phyloP scores from a whole-genome alignment of 106 monocot genomes.

The Amphibolis antarctica region DNA sequence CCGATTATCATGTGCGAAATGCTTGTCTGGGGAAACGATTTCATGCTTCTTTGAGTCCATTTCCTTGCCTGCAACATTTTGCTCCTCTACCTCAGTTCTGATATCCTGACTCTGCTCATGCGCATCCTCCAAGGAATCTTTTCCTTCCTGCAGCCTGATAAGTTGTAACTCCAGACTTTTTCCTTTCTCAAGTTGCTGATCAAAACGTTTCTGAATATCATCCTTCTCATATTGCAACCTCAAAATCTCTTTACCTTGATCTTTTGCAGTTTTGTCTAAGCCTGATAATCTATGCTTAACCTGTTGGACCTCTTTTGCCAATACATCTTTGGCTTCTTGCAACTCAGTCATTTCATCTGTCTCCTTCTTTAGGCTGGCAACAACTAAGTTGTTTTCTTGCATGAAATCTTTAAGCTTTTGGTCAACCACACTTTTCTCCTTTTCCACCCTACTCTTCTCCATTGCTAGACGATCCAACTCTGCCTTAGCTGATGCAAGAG shows the following conservation, averaged over 20 bases:
- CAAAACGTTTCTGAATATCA: neutral
- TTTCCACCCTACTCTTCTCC: too few species aligned
- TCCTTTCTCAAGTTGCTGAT: neutral
- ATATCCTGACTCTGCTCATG: neutral
- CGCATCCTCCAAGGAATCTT: neutral
- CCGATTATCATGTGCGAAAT: neutral
- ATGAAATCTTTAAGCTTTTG: too few species aligned
- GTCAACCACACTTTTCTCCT: too few species aligned
- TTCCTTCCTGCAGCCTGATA: neutral
- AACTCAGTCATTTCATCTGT: too few species aligned
- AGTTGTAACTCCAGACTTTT: neutral
- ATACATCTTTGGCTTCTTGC: too few species aligned
- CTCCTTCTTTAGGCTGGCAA: too few species aligned
- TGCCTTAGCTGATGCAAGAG: too few species aligned
- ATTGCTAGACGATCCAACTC: too few species aligned
- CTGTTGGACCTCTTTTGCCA: neutral
- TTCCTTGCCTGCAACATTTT: too few species aligned
- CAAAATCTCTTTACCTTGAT: neutral
- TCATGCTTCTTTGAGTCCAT: conserved; percentile 1
- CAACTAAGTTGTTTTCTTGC: too few species aligned
- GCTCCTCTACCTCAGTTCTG: neutral
- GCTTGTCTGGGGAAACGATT: neutral
- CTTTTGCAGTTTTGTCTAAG: neutral
- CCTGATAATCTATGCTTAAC: neutral
- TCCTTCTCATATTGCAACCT: conserved; percentile 10